Evolutionary conservation across 495 filamentous ascomycete species (phyloP).

Genomic region (Aspergillus coremiiformis): DNA sequence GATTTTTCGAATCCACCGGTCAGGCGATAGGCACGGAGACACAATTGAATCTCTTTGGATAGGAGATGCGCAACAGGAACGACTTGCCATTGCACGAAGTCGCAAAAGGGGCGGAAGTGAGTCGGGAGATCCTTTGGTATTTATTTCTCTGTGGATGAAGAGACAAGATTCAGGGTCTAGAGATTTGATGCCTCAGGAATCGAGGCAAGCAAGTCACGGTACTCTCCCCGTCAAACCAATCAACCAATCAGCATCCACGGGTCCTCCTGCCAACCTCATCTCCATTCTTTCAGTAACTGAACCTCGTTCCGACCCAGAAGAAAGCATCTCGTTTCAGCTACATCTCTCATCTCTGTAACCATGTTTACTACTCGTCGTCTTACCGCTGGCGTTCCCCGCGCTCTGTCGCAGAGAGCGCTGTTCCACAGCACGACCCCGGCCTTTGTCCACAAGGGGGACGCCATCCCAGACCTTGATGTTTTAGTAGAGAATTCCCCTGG

Average conservation of each 20-base stretch:
- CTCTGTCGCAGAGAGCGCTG: constrained; percentile 28
- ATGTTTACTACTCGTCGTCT: constrained; percentile 43
- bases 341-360: constrained; percentile 1
- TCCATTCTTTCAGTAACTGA: neutral
- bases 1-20: no score
- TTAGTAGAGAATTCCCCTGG: constrained; percentile 56
- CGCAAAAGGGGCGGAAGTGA: no score
- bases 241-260: neutral
- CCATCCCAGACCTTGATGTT: constrained; percentile 55
- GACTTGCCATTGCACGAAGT: no score
- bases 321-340: no score
- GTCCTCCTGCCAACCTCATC: neutral
- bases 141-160: no score
- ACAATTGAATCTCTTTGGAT: no score
- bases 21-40: no score
- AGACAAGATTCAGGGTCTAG: no score
- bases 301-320: no score
- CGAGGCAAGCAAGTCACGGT: no score
- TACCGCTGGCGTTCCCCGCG: constrained; percentile 29
- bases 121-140: no score
- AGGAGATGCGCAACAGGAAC: no score
- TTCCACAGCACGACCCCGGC: constrained; percentile 51
- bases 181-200: neutral
- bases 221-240: neutral
- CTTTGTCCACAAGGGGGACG: constrained; percentile 52